Conservation (phyloP, 2,329 filamentous ascomycete species). For the Nigrograna mackinnonii region DNA sequence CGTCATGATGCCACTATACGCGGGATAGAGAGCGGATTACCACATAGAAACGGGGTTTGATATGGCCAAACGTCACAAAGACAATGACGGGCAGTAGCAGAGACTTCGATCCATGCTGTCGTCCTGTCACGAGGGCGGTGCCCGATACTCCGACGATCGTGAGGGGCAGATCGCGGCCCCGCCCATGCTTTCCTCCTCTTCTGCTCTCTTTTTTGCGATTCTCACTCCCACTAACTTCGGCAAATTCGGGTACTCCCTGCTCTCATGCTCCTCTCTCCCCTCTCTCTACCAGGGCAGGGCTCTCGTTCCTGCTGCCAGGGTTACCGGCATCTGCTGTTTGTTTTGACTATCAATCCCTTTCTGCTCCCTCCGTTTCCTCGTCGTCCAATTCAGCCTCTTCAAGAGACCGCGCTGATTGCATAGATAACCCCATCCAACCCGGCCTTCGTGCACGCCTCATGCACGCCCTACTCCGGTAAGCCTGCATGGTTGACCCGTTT, state of each 20-base stretch:
- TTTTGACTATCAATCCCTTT: no score
- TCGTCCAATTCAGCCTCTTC: no score
- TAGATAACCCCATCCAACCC: no score
- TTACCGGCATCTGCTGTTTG: no score
- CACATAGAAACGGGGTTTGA: constrained; percentile 17
- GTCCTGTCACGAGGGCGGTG: constrained; percentile 25
- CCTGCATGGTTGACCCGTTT: no score
- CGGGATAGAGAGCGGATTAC: constrained; percentile 20
- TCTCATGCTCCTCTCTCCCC: no score
- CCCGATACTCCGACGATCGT: constrained; percentile 21
- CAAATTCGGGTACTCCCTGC: not conserved
- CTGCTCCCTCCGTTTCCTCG: no score
- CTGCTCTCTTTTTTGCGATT: not conserved
- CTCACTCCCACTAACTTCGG: not conserved
- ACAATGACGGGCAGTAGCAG: constrained; percentile 16
- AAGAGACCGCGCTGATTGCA: no score
- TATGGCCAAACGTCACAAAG: constrained; percentile 30
- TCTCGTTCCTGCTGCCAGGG: no score
- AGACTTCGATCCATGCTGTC: constrained; percentile 16
- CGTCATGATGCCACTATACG: constrained; percentile 27
- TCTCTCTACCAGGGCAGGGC: no score
- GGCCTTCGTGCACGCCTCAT: no score
- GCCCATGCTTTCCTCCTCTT: not conserved
- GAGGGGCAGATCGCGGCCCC: constrained; percentile 24
- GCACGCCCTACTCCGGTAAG: no score